Base-by-base conservation (phyloP, 2,329 filamentous ascomycete species). In the Trichophyton rubrum region DNA sequence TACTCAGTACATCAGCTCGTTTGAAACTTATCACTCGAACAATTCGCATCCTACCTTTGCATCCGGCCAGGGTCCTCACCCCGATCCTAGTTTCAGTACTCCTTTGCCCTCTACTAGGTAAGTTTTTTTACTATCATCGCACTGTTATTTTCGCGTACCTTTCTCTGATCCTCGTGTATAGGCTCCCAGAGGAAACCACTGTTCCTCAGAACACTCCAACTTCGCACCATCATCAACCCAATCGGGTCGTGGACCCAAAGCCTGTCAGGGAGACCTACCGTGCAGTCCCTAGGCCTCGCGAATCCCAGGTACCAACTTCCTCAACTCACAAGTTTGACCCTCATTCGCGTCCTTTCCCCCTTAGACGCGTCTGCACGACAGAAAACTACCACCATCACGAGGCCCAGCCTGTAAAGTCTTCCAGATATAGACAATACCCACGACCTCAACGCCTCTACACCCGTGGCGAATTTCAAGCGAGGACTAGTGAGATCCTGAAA, bases 21-120 rank as follows among this genome's bases (percentile, higher is more conserved):
- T 57, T 43, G 35, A 57, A 57, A 41, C 55, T 22, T 22, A 57
- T 43, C 55, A 57, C 9, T 57, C 55, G 22, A 57, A 57, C 40
- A 11, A 43, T 3, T 41, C 35, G 1, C 20, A 30, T n/a, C 41
- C 35, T 5, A 57, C 55, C 15, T 43, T 57, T 41, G 55, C 20
- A 15, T 57, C 33, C 7, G 41, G 55, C 35, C 22, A 40, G 5
- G 55, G 43, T 3, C 17, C n/a, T 41, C 33, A 43, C n/a, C 55
- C 55, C 2, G 55, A 43, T 24, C n/a, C 24, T 24, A 5, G 15
- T 20, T 24, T 35, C 2, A 13, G 24, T 20, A 22, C 55, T 1
- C 24, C 24, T 55, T 35, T 27, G 17, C 24, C 15, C n/a, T 33
- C 51, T 55, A 15, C 27, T 33, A n/a, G 27, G 51, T 55, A 55